These are phyloP conservation scores for Geranium rotundifolium DNA, from an alignment of 345 rosid genomes.

Conservation along the genomic window DNA sequence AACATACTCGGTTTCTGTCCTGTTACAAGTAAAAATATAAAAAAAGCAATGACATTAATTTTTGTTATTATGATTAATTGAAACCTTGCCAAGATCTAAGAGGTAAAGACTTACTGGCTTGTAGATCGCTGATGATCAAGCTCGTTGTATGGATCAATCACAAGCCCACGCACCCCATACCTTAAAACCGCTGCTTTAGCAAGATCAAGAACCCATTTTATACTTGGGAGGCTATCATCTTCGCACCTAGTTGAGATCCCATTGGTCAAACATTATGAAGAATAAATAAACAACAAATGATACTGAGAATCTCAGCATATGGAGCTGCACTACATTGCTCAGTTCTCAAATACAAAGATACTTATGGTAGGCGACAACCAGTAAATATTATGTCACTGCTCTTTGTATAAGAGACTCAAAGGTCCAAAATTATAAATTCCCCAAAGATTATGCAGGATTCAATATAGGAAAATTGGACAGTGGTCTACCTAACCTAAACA, in stretches of 20 bases:
- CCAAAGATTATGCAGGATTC: too few species aligned
- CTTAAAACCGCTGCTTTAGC: slow-evolving; percentile 86
- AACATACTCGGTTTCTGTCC: slow-evolving; percentile 97
- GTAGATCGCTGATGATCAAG: slow-evolving; percentile 88
- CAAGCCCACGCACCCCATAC: slow-evolving; percentile 86
- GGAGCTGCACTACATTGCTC: too few species aligned
- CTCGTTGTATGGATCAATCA: slow-evolving; percentile 96
- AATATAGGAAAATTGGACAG: too few species aligned
- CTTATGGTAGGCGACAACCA: too few species aligned
- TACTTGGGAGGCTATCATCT: slow-evolving; percentile 75
- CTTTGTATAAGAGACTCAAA: too few species aligned
- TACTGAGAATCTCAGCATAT: too few species aligned
- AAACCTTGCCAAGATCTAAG: background rate
- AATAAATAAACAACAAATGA: background rate
- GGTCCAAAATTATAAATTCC: too few species aligned
- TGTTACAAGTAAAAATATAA: slow-evolving; percentile 10
- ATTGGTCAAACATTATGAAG: background rate
- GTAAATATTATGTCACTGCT: too few species aligned
- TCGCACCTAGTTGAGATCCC: slow-evolving; percentile 54
- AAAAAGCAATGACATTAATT: background rate
- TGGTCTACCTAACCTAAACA: too few species aligned
- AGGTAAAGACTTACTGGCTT: slow-evolving; percentile 43
- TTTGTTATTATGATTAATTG: too few species aligned
- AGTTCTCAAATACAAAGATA: too few species aligned
- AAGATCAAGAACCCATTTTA: slow-evolving; percentile 78